phyloP scores from a whole-genome alignment of 495 filamentous ascomycete genomes.

The Diplogelasinospora grovesii region DNA sequence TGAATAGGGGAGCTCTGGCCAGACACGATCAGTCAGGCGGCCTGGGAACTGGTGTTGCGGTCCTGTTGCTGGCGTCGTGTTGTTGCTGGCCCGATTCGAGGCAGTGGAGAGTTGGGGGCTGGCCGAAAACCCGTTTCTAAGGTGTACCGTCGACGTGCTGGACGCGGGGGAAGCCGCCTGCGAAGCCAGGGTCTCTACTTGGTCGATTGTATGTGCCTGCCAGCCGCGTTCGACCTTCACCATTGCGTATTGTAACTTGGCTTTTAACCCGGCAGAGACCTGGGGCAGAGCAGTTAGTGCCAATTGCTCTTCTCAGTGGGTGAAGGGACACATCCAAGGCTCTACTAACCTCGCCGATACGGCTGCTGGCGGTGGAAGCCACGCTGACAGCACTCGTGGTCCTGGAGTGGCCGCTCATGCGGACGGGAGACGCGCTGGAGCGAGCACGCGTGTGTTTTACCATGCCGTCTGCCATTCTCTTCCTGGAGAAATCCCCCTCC shows the following conservation, averaged over 20 bases:
- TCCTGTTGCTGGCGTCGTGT: conserved; percentile 22
- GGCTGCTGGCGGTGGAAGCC: conserved; percentile 50
- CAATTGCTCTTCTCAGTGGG: background rate
- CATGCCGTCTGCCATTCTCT: conserved; percentile 60
- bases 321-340: conserved; percentile 27
- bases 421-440: conserved; percentile 32
- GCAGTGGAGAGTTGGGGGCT: conserved; percentile 35
- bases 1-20: conserved; percentile 12
- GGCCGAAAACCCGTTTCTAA: conserved; percentile 40
- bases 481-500: conserved; percentile 35
- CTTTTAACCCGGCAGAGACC: conserved; percentile 69
- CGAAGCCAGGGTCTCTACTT: conserved; percentile 62
- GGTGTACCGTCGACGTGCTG: conserved; percentile 44
- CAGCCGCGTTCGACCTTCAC: conserved; percentile 85
- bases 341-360: conserved; percentile 79
- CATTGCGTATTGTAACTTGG: conserved; percentile 81
- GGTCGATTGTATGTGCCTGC: conserved; percentile 60
- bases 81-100: conserved; percentile 27
- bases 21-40: conserved; percentile 9
- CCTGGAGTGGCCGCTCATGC: conserved; percentile 52
- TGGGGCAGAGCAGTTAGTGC: conserved; percentile 30
- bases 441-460: conserved; percentile 45
- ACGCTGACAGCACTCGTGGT: conserved; percentile 57
- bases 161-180: conserved; percentile 54
- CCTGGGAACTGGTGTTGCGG: conserved; percentile 18